Evolutionary conservation across 176 grass and related monocot genomes (phyloP), one percentile per base, ranked within the genome.

Genomic region (Musa schizocarpa): DNA sequence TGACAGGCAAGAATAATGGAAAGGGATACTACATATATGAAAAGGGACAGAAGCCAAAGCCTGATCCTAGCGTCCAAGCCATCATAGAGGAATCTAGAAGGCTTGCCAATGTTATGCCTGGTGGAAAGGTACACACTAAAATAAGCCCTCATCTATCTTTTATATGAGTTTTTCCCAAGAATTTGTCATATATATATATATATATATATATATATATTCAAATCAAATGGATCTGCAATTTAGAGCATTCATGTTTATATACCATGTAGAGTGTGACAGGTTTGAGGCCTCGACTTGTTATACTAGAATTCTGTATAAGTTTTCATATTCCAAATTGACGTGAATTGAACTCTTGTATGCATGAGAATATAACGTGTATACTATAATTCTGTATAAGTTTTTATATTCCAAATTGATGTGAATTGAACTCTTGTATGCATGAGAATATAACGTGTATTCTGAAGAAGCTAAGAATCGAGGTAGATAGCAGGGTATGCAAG

Each of bases 1-100:
- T 65, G 53, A 62, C 85, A 99, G 95, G 95, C 58, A 99, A 99
- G 57, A 76, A 7, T 16, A 99, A 99, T 65, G 95, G 91, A 13
- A 99, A 99, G 87, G 91, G 95, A 68, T 99, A 92, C 68, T 99
- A 99, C 80, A 82, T 89, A 61, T 92, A 89, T 84, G 90, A 99
- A 81, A 99, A 91, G 83, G 94, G 94, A 48, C 83, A 78, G 66
- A 98, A 89, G 76, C 94, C 94, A 78, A 89, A 86, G 76, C 94
- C 94, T 63, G 94, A 98, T 74, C 94, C 90, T 48, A 91, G 80
- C 76, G 70, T 98, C 55, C 82, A 98, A 76, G 34, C 72, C 68
- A 81, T 98, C 23, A 89, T 98, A 55, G 94, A 89, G 9, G 88
- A 98, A 77, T 98, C 82, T 71, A 81, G 65, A 87, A 93, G 71